Evolutionary conservation across 441 rosid species (phyloP).

Genomic region (Erysimum pusillum): DNA sequence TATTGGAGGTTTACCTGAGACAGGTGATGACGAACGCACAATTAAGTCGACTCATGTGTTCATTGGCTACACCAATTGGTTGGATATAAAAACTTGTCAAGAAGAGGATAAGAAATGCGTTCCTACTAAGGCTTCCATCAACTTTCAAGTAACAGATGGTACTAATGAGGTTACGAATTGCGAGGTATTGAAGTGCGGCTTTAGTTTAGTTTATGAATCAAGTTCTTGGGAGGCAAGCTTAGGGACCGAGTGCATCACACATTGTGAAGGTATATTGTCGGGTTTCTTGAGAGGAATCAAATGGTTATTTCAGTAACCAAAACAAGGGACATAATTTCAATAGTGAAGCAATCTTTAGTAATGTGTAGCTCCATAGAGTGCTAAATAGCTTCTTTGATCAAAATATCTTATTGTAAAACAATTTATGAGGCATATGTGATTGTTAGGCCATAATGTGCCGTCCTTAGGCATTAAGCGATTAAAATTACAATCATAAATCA

Average conservation of each 20-base stretch:
- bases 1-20: conserved; percentile 28
- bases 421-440: neutral
- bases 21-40: neutral
- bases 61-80: conserved; percentile 28
- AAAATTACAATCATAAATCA: too few species aligned
- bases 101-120: neutral
- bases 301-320: neutral
- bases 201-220: neutral
- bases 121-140: conserved; percentile 5
- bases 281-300: neutral
- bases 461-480: too few species aligned
- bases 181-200: too few species aligned
- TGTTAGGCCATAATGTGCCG: too few species aligned
- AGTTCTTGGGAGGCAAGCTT: conserved; percentile 21
- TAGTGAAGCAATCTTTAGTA: neutral
- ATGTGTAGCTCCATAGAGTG: neutral
- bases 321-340: neutral
- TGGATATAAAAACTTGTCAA: conserved; percentile 1
- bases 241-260: neutral
- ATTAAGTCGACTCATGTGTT: conserved; percentile 14
- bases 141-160: neutral
- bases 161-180: too few species aligned
- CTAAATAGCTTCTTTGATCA: too few species aligned
- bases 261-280: neutral
- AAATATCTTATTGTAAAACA: neutral